phyloP scores from a whole-genome alignment of 352 stramenopile species.

The Halophytophthora polymorphica region DNA sequence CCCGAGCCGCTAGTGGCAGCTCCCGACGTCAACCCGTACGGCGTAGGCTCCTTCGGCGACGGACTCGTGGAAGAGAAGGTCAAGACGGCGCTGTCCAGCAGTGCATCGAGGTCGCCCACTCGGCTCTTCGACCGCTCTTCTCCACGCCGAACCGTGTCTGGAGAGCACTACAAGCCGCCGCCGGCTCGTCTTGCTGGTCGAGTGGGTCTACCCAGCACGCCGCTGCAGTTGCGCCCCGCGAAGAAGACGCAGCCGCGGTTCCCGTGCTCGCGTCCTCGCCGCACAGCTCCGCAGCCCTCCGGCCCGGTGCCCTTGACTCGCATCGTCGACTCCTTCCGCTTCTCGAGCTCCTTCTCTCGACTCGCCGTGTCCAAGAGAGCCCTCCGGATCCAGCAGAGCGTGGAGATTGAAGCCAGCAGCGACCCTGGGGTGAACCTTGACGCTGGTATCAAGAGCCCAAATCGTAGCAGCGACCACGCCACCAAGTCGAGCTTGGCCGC shows the following conservation, averaged over 20 bases:
- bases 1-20: slow-evolving; percentile 32
- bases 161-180: slow-evolving; percentile 5
- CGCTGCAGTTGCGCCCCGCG: slow-evolving; percentile 11
- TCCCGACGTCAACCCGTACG: slow-evolving; percentile 57
- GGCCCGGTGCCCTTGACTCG: neutral
- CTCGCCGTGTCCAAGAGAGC: slow-evolving; percentile 15
- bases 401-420: neutral
- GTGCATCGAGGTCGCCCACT: slow-evolving; percentile 5
- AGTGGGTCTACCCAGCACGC: slow-evolving; percentile 15
- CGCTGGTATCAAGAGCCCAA: neutral
- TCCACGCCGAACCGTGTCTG: neutral
- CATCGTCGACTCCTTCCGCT: slow-evolving; percentile 11
- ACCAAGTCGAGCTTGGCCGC: no score
- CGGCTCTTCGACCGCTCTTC: slow-evolving; percentile 8
- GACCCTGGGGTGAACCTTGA: neutral
- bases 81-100: slow-evolving; percentile 32
- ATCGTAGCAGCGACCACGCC: neutral
- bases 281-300: neutral
- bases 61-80: slow-evolving; percentile 58
- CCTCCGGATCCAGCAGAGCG: slow-evolving; percentile 4
- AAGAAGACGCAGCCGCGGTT: slow-evolving; percentile 7
- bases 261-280: slow-evolving; percentile 1
- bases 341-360: slow-evolving; percentile 20
- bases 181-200: slow-evolving; percentile 14
- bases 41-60: slow-evolving; percentile 47